phyloP scores from a whole-genome alignment of 495 filamentous ascomycete species.

The Penicillium tannophilum region DNA sequence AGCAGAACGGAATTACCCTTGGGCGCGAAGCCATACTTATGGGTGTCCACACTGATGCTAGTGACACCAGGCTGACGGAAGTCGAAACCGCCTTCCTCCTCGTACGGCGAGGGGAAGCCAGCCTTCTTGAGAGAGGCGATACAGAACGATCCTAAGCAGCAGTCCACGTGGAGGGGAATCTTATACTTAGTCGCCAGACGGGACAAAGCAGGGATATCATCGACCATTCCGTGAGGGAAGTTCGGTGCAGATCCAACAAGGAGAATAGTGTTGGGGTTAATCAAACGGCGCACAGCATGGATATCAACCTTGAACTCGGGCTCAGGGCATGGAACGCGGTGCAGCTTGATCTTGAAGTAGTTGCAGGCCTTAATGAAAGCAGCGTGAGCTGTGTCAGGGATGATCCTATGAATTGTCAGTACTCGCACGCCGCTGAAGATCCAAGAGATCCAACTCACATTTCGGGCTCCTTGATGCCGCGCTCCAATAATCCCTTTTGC shows the following conservation, averaged over 20 bases:
- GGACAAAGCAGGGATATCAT: constrained; percentile 86
- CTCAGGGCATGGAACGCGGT: constrained; percentile 85
- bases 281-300: constrained; percentile 72
- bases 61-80: constrained; percentile 94
- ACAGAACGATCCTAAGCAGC: constrained; percentile 94
- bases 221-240: constrained; percentile 97
- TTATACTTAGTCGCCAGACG: constrained; percentile 76
- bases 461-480: constrained; percentile 88
- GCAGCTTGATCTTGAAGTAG: constrained; percentile 95
- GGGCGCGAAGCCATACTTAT: constrained; percentile 98
- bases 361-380: constrained; percentile 93
- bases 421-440: constrained; percentile 7
- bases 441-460: constrained; percentile 59
- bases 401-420: constrained; percentile 63
- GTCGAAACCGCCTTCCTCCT: constrained; percentile 80
- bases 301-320: constrained; percentile 83
- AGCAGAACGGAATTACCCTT: constrained; percentile 93
- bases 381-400: constrained; percentile 91
- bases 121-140: constrained; percentile 89
- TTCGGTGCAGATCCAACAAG: constrained; percentile 95
- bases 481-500: constrained; percentile 82
- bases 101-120: constrained; percentile 67
- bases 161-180: constrained; percentile 93
- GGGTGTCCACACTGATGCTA: constrained; percentile 92
- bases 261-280: constrained; percentile 95